Base-by-base conservation (phyloP, 257 asterid species). In the Galeopsis tetrahit region DNA sequence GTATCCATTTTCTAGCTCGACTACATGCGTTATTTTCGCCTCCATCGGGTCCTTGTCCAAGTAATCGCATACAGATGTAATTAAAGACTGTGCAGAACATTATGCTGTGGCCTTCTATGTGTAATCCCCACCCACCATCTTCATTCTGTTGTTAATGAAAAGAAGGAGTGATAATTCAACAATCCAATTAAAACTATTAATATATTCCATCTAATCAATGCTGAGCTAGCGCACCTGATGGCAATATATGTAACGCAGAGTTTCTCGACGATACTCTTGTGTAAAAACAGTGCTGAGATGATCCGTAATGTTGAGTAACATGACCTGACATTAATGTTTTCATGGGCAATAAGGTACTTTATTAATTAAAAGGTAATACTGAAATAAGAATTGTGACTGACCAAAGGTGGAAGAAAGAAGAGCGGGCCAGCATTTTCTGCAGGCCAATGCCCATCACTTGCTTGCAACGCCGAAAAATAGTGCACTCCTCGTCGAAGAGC, bases 91-190 rank as follows among this genome's bases (percentile, higher is more conserved):
- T 90, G 68, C 96, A 81, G 65, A 90, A 88, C 96, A 90, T 90
- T 4, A 86, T 64, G 84, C 96, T 90, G 43, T 86, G 96, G 8
- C 96, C 96, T 80, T 86, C 90, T 48, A 90, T 76, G 75, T 90
- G 96, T 4, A 88, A 49, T n/a, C 96, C 96, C 95, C 95, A 90
- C 2, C 96, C 96, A 44, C 96, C 96, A 38, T 90, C 96, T 82
- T 83, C 89, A 15, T 88, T 84, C 94, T 53, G 75, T 58, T 44
- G 14, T 32, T 62, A 21, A 21, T 21, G 0, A 21, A 21, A 21
- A 21, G 28, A 21, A 21, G 28, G 28, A 1, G 28, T 21, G 28
- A 21, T 21, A 21, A 21, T 21, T 21, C 28, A 21, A 21, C 28
- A 21, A 21, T 21, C 28, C 28, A 21, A 21, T 61, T 17, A 1